Conservation (phyloP, 1,139 yeast species). For the Debaryomyces robertsiae region DNA sequence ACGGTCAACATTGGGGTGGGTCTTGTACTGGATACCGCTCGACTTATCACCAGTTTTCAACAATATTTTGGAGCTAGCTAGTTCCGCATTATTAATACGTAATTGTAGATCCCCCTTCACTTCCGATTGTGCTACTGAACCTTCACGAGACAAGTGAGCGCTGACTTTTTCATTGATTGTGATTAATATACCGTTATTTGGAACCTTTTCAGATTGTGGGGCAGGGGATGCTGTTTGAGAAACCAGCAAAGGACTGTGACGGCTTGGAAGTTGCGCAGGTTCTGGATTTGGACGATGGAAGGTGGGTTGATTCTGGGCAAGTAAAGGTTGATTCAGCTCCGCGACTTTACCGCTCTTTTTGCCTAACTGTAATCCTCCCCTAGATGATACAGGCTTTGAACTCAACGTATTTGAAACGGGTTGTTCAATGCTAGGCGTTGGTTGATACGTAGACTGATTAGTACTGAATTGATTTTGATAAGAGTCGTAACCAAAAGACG, state of each 20-base stretch:
- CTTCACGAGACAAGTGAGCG: constrained; percentile 84
- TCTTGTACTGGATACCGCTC: constrained; percentile 71
- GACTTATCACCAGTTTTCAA: constrained; percentile 52
- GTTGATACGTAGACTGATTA: constrained; percentile 41
- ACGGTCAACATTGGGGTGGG: constrained; percentile 95
- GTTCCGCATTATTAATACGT: constrained; percentile 73
- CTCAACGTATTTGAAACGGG: constrained; percentile 13
- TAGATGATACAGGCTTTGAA: constrained; percentile 41
- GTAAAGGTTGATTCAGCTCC: constrained; percentile 49
- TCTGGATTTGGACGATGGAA: constrained; percentile 22
- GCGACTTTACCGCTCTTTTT: constrained; percentile 48
- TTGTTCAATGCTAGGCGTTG: constrained; percentile 31
- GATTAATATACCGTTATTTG: constrained; percentile 78
- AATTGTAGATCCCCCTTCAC: constrained; percentile 90
- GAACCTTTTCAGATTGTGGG: constrained; percentile 35
- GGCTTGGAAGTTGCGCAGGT: constrained; percentile 13
- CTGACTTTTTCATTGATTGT: constrained; percentile 75
- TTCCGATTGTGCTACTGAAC: constrained; percentile 71
- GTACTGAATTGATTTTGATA: constrained; percentile 24
- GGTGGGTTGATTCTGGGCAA: constrained; percentile 30
- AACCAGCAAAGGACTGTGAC: constrained; percentile 14
- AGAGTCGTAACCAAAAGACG: constrained; percentile 24
- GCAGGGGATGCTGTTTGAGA: constrained; percentile 30
- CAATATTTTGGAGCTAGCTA: constrained; percentile 66
- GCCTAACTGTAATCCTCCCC: constrained; percentile 84